Evolutionary conservation across 257 asterid genomes (phyloP).

Genomic region (Scutellaria minor): DNA sequence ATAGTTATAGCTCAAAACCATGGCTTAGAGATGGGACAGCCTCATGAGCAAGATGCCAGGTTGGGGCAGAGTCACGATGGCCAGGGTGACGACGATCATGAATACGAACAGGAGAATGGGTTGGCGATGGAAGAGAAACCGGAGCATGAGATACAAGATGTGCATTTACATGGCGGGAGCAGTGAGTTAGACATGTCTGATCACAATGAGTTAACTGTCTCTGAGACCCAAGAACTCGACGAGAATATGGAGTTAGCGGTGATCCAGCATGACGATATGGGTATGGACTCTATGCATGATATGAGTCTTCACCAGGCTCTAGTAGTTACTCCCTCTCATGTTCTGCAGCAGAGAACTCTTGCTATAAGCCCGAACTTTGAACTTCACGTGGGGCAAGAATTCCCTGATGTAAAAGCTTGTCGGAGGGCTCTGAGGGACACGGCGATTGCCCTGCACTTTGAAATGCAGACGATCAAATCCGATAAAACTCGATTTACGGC

Average conservation of each 20-base stretch:
- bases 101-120: slow-evolving; percentile 57
- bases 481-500: slow-evolving; percentile 96
- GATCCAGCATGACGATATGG: slow-evolving; percentile 66
- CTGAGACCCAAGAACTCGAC: slow-evolving; percentile 69
- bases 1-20: slow-evolving; percentile 55
- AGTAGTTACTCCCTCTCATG: slow-evolving; percentile 58
- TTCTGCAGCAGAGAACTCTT: slow-evolving; percentile 78
- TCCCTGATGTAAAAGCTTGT: slow-evolving; percentile 87
- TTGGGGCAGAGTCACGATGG: slow-evolving; percentile 52
- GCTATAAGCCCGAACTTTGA: slow-evolving; percentile 62
- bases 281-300: slow-evolving; percentile 57
- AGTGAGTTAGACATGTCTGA: slow-evolving; percentile 62
- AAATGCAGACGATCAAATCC: slow-evolving; percentile 89
- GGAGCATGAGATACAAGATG: slow-evolving; percentile 53
- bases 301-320: slow-evolving; percentile 58
- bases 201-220: slow-evolving; percentile 56
- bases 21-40: slow-evolving; percentile 53
- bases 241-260: slow-evolving; percentile 73
- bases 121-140: slow-evolving; percentile 65
- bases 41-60: slow-evolving; percentile 49
- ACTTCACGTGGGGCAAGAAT: slow-evolving; percentile 95
- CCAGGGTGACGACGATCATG: slow-evolving; percentile 51
- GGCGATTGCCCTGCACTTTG: slow-evolving; percentile 93
- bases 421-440: slow-evolving; percentile 93
- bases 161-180: slow-evolving; percentile 52